Evolutionary conservation across 2,329 filamentous ascomycete species (phyloP).

Genomic region (Beauveria medogensis): DNA sequence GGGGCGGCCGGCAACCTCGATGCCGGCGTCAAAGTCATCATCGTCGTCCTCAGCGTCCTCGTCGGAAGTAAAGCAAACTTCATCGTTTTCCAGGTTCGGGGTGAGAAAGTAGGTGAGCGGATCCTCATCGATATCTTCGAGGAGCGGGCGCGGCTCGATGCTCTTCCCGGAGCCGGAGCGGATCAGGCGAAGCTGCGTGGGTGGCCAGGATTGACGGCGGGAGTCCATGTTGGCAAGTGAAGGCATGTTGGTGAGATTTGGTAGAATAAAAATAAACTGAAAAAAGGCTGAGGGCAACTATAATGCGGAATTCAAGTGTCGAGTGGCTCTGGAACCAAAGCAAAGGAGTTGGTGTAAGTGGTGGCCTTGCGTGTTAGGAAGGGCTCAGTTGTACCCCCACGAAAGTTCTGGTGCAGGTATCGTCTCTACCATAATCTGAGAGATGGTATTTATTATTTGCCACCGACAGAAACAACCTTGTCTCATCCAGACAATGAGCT

Average conservation of each 20-base stretch:
- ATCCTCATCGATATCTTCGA: constrained; percentile 44
- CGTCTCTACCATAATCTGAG: neutral
- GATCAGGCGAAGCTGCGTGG: constrained; percentile 40
- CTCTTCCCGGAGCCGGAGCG: constrained; percentile 30
- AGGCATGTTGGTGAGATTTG: constrained; percentile 24
- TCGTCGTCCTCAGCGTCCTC: constrained; percentile 33
- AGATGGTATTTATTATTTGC: neutral
- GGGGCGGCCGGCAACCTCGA: constrained; percentile 41
- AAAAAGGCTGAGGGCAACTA: neutral
- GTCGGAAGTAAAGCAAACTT: constrained; percentile 18
- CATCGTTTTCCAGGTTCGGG: constrained; percentile 21
- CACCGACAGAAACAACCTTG: neutral
- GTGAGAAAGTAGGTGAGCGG: constrained; percentile 51
- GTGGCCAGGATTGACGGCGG: constrained; percentile 43
- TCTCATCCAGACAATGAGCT: neutral
- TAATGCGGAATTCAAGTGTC: no score
- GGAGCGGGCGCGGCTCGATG: constrained; percentile 31
- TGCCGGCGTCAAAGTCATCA: constrained; percentile 50
- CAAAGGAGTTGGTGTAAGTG: neutral
- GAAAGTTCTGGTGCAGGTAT: neutral
- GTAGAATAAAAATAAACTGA: neutral
- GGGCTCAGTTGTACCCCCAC: neutral
- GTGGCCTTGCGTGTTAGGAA: neutral
- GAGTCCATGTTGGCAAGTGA: constrained; percentile 23
- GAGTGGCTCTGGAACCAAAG: no score